A percentile compares a stretch with the other conserved stretches of the same genome.
Evolutionary conservation across 2,329 filamentous ascomycete species (phyloP).

Genomic region (Aspergillus novofumigatus): DNA sequence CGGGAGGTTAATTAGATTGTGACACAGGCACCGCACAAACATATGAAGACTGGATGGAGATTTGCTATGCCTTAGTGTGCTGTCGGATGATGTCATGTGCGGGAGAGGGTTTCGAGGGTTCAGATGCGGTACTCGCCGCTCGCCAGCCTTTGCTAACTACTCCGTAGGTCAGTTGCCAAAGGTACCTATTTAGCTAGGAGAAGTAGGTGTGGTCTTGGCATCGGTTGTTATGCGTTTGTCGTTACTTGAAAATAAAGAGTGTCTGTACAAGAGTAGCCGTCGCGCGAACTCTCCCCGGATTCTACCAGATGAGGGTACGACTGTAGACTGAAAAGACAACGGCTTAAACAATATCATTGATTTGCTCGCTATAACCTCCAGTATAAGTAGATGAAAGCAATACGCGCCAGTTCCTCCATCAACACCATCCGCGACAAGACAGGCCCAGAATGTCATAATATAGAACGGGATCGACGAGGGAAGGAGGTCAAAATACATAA

Average conservation of each 20-base stretch:
- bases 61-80: not conserved
- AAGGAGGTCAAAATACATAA: conserved; percentile 7
- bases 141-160: not conserved
- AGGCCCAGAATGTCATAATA: conserved; percentile 6
- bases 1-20: not conserved
- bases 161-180: too few relatives aligned
- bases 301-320: not conserved
- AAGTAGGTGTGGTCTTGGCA: too few relatives aligned
- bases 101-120: not conserved
- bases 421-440: conserved; percentile 10
- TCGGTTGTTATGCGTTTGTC: too few relatives aligned
- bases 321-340: not conserved
- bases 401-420: conserved; percentile 11
- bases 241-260: too few relatives aligned
- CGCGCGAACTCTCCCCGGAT: not conserved
- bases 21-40: not conserved
- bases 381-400: not conserved
- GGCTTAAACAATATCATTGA: not conserved
- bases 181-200: too few relatives aligned
- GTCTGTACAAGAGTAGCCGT: not conserved
- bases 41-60: not conserved
- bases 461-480: not conserved
- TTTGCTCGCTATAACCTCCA: not conserved
- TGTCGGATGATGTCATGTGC: not conserved
- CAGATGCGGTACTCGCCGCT: not conserved